Percentiles rank a stretch among this genome's conserved stretches.
phyloP scores from a whole-genome alignment of 345 rosid genomes.

The Jatropha curcas region DNA sequence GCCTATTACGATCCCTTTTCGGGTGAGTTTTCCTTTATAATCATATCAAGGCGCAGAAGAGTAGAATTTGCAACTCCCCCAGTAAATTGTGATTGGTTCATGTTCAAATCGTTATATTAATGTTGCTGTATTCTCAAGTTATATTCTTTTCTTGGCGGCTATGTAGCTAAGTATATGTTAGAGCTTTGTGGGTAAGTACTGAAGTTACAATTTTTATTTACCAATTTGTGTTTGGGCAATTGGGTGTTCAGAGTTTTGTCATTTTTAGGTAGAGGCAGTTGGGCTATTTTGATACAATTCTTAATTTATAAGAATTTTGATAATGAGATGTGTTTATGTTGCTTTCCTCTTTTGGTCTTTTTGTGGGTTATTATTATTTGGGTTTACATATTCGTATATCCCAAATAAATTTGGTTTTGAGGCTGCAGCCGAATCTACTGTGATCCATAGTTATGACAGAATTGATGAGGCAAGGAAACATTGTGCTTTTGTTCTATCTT shows the following conservation, averaged over 20 bases:
- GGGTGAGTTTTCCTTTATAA: slow-evolving; percentile 14
- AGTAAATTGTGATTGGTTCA: not conserved
- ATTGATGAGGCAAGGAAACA: slow-evolving; percentile 58
- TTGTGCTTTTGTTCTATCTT: slow-evolving; percentile 55
- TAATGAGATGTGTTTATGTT: slow-evolving; percentile 30
- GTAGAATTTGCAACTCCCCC: not conserved
- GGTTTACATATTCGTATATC: slow-evolving; percentile 19
- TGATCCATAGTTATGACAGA: slow-evolving; percentile 51
- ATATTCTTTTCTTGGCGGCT: not conserved
- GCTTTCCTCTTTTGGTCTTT: slow-evolving; percentile 27
- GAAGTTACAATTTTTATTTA: slow-evolving; percentile 11
- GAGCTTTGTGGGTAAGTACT: slow-evolving; percentile 12
- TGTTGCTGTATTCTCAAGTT: no score
- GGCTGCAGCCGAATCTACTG: slow-evolving; percentile 28
- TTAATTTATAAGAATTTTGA: slow-evolving; percentile 18
- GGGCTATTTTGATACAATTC: slow-evolving; percentile 9
- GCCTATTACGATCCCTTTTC: not conserved
- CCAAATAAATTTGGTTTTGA: slow-evolving; percentile 16
- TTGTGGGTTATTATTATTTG: slow-evolving; percentile 29
- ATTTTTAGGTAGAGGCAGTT: slow-evolving; percentile 20
- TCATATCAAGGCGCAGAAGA: not conserved
- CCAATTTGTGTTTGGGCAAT: slow-evolving; percentile 10
- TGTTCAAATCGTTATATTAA: not conserved
- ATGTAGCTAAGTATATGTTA: slow-evolving; percentile 7
- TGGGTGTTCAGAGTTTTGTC: slow-evolving; percentile 28